Conservation (phyloP, 2,329 filamentous ascomycete species). For the Trichoderma lentiforme region DNA sequence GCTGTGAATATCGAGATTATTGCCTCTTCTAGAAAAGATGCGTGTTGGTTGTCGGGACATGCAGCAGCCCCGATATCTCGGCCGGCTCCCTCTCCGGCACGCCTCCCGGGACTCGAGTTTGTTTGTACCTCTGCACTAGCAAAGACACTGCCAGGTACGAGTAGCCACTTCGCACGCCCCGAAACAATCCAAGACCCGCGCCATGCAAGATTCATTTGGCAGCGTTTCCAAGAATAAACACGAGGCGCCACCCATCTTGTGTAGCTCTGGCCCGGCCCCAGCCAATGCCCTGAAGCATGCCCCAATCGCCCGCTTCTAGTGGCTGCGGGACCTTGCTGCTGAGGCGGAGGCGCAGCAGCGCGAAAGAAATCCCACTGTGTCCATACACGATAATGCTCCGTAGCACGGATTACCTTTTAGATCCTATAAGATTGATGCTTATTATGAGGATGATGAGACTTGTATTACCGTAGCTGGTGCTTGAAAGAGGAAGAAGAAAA, state of each 20-base stretch:
- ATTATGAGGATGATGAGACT: not conserved
- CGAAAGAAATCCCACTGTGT: not conserved
- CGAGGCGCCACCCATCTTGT: not conserved
- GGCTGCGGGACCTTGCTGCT: slow-evolving; percentile 8
- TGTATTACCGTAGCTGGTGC: not conserved
- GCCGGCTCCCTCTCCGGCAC: not conserved
- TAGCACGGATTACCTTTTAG: not conserved
- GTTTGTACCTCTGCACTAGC: not conserved
- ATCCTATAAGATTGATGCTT: not conserved
- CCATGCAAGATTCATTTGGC: not conserved
- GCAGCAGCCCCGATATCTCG: not conserved
- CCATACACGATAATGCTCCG: not conserved
- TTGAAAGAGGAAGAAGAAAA: not conserved
- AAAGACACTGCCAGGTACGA: not conserved
- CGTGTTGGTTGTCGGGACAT: not conserved
- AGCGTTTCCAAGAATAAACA: slow-evolving; percentile 13
- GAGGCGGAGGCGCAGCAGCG: slow-evolving; percentile 14
- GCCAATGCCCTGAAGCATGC: slow-evolving; percentile 16
- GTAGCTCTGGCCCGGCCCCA: not conserved
- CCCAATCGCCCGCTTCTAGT: slow-evolving; percentile 14
- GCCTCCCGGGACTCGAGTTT: not conserved
- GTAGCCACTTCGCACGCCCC: not conserved
- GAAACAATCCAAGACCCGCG: not conserved
- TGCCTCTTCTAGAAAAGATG: not conserved
- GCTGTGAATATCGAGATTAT: not conserved